Percentiles rank a stretch among this genome's conserved stretches.
Evolutionary conservation across 768 basidiomycete genomes (phyloP).

Genomic region (Goffeauzyma gilvescens): DNA sequence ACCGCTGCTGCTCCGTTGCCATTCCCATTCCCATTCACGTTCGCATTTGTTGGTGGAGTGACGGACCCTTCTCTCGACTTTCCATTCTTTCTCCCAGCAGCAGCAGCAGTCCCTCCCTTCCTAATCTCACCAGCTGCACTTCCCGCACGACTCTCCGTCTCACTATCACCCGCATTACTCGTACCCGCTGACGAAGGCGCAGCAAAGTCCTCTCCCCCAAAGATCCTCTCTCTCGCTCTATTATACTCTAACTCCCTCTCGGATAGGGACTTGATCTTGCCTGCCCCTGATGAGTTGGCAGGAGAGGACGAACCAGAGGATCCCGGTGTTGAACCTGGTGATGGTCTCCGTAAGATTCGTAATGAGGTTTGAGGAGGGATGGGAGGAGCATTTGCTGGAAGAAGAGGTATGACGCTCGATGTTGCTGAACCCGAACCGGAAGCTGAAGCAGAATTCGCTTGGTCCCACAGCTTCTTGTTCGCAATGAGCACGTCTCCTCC

Average conservation of each 20-base stretch:
- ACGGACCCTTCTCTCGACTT: too few species aligned
- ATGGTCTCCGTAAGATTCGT: constrained; percentile 9
- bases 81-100: too few species aligned
- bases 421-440: neutral
- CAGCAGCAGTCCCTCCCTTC: too few species aligned
- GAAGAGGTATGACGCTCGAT: constrained; percentile 1
- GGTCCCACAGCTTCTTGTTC: too few species aligned
- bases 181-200: neutral
- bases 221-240: constrained; percentile 11
- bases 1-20: too few species aligned
- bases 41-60: too few species aligned
- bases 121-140: neutral
- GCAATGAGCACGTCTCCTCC: too few species aligned
- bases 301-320: constrained; percentile 7
- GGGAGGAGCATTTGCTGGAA: constrained; percentile 4
- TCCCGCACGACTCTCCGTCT: neutral
- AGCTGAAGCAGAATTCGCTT: too few species aligned
- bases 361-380: constrained; percentile 2
- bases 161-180: neutral
- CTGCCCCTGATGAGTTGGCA: neutral
- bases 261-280: constrained; percentile 3
- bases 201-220: constrained; percentile 2
- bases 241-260: constrained; percentile 12
- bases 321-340: constrained; percentile 4
- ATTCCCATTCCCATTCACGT: too few species aligned